These are phyloP conservation scores for Pseudonitzschia delicatissima DNA, from an alignment of 108 stramenopile genomes.

Conservation along the genomic window DNA sequence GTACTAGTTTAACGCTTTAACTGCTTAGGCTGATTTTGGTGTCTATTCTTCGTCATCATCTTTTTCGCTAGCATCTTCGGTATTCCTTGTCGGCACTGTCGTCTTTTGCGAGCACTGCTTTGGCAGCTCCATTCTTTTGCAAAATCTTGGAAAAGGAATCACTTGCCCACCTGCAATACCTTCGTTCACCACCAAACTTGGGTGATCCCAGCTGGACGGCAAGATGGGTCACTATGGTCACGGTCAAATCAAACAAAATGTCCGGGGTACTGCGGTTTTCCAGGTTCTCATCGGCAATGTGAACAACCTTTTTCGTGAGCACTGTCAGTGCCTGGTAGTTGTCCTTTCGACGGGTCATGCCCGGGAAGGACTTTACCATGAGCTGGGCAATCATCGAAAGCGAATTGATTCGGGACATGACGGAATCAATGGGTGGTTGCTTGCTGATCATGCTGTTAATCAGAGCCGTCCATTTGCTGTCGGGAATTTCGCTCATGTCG, in stretches of 20 bases:
- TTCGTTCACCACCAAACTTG: slow-evolving; percentile 49
- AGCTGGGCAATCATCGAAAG: slow-evolving; percentile 57
- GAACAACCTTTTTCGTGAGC: slow-evolving; percentile 46
- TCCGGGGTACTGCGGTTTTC: slow-evolving; percentile 34
- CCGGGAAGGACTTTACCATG: slow-evolving; percentile 46
- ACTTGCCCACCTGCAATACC: slow-evolving; percentile 68
- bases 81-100: too few species aligned
- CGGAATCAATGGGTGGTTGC: slow-evolving; percentile 45
- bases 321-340: slow-evolving; percentile 71
- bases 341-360: slow-evolving; percentile 42
- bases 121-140: slow-evolving; percentile 67
- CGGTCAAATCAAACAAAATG: slow-evolving; percentile 66
- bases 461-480: slow-evolving; percentile 62
- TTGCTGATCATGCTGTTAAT: slow-evolving; percentile 54
- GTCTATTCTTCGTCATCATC: not conserved
- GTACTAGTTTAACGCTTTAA: too few species aligned
- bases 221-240: slow-evolving; percentile 63
- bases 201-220: slow-evolving; percentile 56
- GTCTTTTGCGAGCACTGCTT: slow-evolving; percentile 17
- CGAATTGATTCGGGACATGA: slow-evolving; percentile 50
- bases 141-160: slow-evolving; percentile 63
- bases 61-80: too few species aligned
- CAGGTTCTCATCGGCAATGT: slow-evolving; percentile 60
- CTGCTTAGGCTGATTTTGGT: slow-evolving; percentile 1
- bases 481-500: slow-evolving; percentile 49